Evolutionary conservation across 305 asterid genomes (phyloP), one percentile per base, ranked within the genome.

Genomic region (Fraxinus xanthoxyloides): DNA sequence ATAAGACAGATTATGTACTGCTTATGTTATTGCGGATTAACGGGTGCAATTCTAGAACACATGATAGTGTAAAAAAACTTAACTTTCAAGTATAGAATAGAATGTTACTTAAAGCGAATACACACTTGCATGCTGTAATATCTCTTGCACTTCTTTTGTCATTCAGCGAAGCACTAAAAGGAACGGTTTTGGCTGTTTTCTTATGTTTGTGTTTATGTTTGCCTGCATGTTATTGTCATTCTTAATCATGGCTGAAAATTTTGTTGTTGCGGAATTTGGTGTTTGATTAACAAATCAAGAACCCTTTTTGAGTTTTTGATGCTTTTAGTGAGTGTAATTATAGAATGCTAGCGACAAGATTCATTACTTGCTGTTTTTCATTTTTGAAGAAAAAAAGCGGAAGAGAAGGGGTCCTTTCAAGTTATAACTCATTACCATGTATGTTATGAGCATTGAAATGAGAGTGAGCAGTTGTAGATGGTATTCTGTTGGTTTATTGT

Each of bases 21-120:
- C 70, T 30, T 31, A 3, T 63, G 51, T 30, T 35, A 13, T 78
- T 79, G 81, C 34, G 38, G 82, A 72, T 46, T 74, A 54, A 70
- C 13, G 26, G 23, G 26, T 73, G 36, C 40, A 72, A 36, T 78
- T 72, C 31, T n/a, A 54, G 19, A 63, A 67, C 38, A 30, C 10
- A 4, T 67, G 75, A 67, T 67, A 28, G 38, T 1, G 10, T 67
- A 13, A 10, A 26, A 3, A 0, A 10, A 12, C n/a, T n/a, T 26
- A 46, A 3, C 2, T 0, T 28, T 28, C 0, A 28, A 28, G 36
- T 67, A 67, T 26, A 13, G 75, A 26, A 67, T 67, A 7, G 46
- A 36, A 36, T 36, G 38, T 9, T 67, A 13, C 21, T 67, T 67
- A 13, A 67, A 67, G 38, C 2, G 38, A 26, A 23, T 63, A 63